Base-by-base conservation (phyloP, 1,284 basidiomycete genomes). In the Tetrapyrgos nigripes region DNA sequence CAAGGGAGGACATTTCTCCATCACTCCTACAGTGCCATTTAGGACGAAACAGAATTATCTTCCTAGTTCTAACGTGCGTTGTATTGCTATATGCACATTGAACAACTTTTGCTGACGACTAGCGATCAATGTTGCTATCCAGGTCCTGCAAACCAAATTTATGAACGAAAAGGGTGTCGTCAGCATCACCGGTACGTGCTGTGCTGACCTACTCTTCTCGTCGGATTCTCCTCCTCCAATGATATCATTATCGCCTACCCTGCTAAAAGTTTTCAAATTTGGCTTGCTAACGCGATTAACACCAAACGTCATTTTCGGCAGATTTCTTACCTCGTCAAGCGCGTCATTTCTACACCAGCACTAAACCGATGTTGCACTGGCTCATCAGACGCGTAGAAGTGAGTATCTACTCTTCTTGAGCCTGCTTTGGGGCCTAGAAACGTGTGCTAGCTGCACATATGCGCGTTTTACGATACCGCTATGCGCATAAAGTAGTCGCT, bases 1-100 rank as follows among this genome's bases (percentile, higher is more conserved):
- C 72, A 92, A 92, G 82, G 96, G 95, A n/a, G 95, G 95, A 0
- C 95, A 97, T 71, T 97, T 96, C 72, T 92, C 88, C 4, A 88
- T 97, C 68, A 86, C 83, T 10, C 93, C 93, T 0, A 84, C 80
- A 5, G 76, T 83, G 19, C 76, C 83, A 0, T 92, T 88, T 66
- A 82, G 83, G 5, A 85, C 88, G 10, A 96, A 95, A 73, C 94
- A 96, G 71, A 91, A 89, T 63, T 96, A 96, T 69, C 79, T 93
- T 21, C 93, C 94, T 0, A 93, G 88, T 66, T 93, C 92, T 6
- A 96, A 96, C 74, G 88, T 95, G 6, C 49, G 80, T 70, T 21
- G 4, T 26, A 6, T 35, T 47, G 57, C 31, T 51, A 2, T 47
- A 10, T 52, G 52, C 40, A 19, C 45, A 43, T 50, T 49, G 26